Evolutionary conservation across 2,329 filamentous ascomycete species (phyloP).

Genomic region (Aspergillus niger): DNA sequence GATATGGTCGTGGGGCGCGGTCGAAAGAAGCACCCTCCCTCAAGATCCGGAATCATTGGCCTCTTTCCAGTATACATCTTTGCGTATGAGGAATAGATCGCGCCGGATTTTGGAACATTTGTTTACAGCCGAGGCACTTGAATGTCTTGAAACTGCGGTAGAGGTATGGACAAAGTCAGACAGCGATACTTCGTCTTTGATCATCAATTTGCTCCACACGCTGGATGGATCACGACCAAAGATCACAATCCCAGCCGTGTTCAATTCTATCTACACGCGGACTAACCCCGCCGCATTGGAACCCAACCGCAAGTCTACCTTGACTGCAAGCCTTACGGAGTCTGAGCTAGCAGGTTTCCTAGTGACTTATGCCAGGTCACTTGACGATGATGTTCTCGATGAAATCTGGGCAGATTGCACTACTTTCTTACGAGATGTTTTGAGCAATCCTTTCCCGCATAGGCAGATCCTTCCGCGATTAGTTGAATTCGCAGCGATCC

Average conservation of each 20-base stretch:
- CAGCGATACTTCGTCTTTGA: conserved; percentile 59
- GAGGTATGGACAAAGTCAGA: conserved; percentile 71
- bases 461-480: conserved; percentile 83
- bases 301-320: conserved; percentile 75
- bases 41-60: conserved; percentile 71
- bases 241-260: conserved; percentile 88
- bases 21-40: conserved; percentile 40
- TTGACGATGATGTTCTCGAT: conserved; percentile 97
- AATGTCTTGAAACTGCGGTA: conserved; percentile 89
- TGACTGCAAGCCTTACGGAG: conserved; percentile 83
- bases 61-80: conserved; percentile 86
- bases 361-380: conserved; percentile 82
- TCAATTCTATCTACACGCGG: conserved; percentile 93
- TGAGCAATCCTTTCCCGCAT: conserved; percentile 93
- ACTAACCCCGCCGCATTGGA: conserved; percentile 83
- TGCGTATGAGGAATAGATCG: conserved; percentile 87
- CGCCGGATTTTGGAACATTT: conserved; percentile 87
- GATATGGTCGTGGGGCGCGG: conserved; percentile 92
- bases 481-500: conserved; percentile 82
- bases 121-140: conserved; percentile 86
- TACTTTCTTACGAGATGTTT: conserved; percentile 82
- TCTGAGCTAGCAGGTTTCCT: conserved; percentile 84
- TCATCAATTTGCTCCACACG: conserved; percentile 85
- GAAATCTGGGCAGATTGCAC: conserved; percentile 98
- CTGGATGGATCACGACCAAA: conserved; percentile 88